Conservation (phyloP, 2,329 filamentous ascomycete genomes). For the Geosmithia flava region DNA sequence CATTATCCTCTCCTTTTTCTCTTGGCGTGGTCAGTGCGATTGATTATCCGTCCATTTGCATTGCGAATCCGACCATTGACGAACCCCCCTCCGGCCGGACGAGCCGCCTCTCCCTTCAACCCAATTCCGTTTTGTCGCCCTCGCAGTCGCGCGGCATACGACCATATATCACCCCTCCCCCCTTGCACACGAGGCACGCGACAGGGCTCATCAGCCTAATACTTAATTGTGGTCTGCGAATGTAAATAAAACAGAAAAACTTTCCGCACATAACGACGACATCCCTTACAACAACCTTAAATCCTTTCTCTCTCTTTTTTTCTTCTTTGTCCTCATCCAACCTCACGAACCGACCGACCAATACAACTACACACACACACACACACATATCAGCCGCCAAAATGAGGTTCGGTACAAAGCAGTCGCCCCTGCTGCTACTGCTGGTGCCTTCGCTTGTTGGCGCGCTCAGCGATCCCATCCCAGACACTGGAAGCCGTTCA, state of each 20-base stretch:
- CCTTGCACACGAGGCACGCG: too few species aligned
- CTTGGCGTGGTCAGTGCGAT: background rate
- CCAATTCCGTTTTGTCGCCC: too few species aligned
- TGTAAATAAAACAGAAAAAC: too few species aligned
- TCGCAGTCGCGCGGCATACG: too few species aligned
- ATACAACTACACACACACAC: background rate
- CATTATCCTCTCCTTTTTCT: background rate
- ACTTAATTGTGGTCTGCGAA: too few species aligned
- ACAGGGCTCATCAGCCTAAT: too few species aligned
- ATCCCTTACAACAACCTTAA: background rate
- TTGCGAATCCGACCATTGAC: background rate
- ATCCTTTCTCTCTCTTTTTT: background rate
- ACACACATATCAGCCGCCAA: background rate
- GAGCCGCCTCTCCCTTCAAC: too few species aligned
- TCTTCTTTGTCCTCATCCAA: too few species aligned
- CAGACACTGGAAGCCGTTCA: background rate
- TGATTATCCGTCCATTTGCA: background rate
- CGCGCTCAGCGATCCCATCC: slow-evolving; percentile 19
- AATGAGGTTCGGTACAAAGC: slow-evolving; percentile 5
- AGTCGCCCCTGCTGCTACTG: slow-evolving; percentile 46
- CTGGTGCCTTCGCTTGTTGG: slow-evolving; percentile 43
- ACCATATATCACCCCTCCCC: too few species aligned
- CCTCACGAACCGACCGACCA: background rate
- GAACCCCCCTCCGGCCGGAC: too few species aligned
- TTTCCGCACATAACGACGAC: background rate